Percentiles rank a stretch among this genome's conserved stretches.
phyloP scores from a whole-genome alignment of 2,329 filamentous ascomycete species.

The Ophiobolus disseminans region DNA sequence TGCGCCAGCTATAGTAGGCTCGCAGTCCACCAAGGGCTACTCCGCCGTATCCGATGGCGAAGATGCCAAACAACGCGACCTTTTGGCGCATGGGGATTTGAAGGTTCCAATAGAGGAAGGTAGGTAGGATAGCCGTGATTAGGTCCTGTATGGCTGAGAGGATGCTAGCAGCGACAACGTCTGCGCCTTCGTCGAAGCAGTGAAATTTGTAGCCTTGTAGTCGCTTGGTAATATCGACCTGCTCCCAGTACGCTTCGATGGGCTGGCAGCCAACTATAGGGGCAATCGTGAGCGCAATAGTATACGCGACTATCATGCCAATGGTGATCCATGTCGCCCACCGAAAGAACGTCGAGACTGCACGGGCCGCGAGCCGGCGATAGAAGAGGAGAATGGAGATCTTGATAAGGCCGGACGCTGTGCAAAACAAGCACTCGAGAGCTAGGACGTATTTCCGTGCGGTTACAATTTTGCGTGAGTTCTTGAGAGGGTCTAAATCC shows the following conservation, averaged over 20 bases:
- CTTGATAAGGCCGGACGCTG: constrained; percentile 38
- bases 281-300: constrained; percentile 34
- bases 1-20: constrained; percentile 35
- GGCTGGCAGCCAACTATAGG: constrained; percentile 40
- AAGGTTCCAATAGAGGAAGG: constrained; percentile 43
- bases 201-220: constrained; percentile 33
- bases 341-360: constrained; percentile 32
- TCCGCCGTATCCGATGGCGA: constrained; percentile 41
- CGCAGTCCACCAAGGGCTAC: constrained; percentile 33
- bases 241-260: constrained; percentile 43
- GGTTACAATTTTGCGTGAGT: constrained; percentile 16
- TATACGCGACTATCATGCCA: constrained; percentile 33
- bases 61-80: constrained; percentile 38
- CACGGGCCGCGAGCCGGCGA: constrained; percentile 35
- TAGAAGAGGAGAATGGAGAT: constrained; percentile 46
- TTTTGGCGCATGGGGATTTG: constrained; percentile 38
- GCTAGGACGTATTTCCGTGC: constrained; percentile 39
- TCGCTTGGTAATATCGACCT: constrained; percentile 23
- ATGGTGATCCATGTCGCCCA: constrained; percentile 37
- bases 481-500: constrained; percentile 25
- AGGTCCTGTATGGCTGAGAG: constrained; percentile 39
- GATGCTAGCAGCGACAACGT: constrained; percentile 35
- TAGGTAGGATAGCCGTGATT: constrained; percentile 40
- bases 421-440: constrained; percentile 36
- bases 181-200: constrained; percentile 44